These are phyloP conservation scores for Colletotrichum musae DNA, from an alignment of 2,329 filamentous ascomycete species.

Conservation along the genomic window DNA sequence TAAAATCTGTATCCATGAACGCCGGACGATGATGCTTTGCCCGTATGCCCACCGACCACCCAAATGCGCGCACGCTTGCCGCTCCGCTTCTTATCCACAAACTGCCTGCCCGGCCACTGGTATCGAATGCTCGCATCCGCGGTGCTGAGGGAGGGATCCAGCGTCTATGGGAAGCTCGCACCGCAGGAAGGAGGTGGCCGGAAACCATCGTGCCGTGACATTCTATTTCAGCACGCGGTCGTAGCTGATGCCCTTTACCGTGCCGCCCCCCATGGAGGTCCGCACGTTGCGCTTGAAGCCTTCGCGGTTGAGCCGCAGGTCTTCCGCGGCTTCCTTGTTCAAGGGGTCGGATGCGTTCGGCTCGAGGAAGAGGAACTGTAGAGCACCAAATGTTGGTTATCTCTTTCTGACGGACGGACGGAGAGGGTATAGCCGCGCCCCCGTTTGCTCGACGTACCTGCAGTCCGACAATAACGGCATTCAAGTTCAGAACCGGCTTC, in stretches of 20 bases:
- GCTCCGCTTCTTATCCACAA: slow-evolving; percentile 4
- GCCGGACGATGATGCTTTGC: slow-evolving; percentile 39
- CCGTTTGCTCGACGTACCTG: slow-evolving; percentile 69
- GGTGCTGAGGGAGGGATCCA: neutral
- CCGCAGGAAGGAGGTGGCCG: neutral
- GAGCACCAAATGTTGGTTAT: slow-evolving; percentile 43
- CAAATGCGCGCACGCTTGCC: slow-evolving; percentile 24
- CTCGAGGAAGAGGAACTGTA: slow-evolving; percentile 94
- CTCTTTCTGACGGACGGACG: neutral
- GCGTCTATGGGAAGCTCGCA: neutral
- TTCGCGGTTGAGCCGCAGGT: slow-evolving; percentile 87
- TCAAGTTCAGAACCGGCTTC: slow-evolving; percentile 98
- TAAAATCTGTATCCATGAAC: slow-evolving; percentile 35
- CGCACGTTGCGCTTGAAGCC: slow-evolving; percentile 93
- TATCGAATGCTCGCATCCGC: neutral
- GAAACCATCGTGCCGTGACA: neutral
- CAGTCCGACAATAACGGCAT: slow-evolving; percentile 94
- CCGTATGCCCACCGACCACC: slow-evolving; percentile 31
- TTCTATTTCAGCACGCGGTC: slow-evolving; percentile 81
- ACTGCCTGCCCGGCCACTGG: slow-evolving; percentile 13
- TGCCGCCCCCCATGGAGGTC: slow-evolving; percentile 84
- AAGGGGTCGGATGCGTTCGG: slow-evolving; percentile 97
- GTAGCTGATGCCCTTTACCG: slow-evolving; percentile 79
- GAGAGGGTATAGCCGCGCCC: too few species aligned
- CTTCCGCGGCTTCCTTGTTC: slow-evolving; percentile 97